Base-by-base conservation (phyloP, 1,284 basidiomycete genomes). In the Malassezia globosa region DNA sequence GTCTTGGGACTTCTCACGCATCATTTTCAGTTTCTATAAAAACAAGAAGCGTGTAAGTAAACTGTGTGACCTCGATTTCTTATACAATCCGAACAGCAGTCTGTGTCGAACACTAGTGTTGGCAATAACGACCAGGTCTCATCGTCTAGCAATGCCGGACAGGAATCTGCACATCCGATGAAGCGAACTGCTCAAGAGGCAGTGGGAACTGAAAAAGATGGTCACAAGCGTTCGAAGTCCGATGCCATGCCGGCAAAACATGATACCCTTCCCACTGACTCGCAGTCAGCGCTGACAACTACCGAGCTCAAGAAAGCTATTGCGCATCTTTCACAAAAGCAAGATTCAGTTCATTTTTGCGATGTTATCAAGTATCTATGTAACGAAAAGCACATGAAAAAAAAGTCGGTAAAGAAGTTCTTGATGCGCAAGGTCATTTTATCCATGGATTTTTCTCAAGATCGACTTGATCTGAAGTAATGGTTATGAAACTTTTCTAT, bases 11-110 rank as follows among this genome's bases (percentile, higher is more conserved):
- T n/a, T n/a, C n/a, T n/a, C n/a, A n/a, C n/a, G n/a, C n/a, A n/a
- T 48, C 46, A 24, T 13, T 16, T 6, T 7, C 13, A 51, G 49
- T 21, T n/a, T 51, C 2, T 51, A 48, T 23, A 55, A 55, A 27
- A 43, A 38, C 1, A 55, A 54, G 14, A 48, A 51, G 36, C 35
- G 27, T 7, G 45, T 35, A 14, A 16, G 42, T 36, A 24, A 3
- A 31, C 16, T n/a, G n/a, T n/a, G n/a, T n/a, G n/a, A n/a, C n/a
- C n/a, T n/a, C n/a, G n/a, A n/a, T n/a, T n/a, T n/a, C n/a, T n/a
- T n/a, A n/a, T n/a, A n/a, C n/a, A n/a, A n/a, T n/a, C n/a, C n/a
- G n/a, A n/a, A n/a, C n/a, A n/a, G n/a, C n/a, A n/a, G n/a, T n/a
- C n/a, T n/a, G n/a, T n/a, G n/a, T n/a, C n/a, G n/a, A n/a, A n/a